phyloP scores from a whole-genome alignment of 495 filamentous ascomycete genomes.

The Daldinia childiae region DNA sequence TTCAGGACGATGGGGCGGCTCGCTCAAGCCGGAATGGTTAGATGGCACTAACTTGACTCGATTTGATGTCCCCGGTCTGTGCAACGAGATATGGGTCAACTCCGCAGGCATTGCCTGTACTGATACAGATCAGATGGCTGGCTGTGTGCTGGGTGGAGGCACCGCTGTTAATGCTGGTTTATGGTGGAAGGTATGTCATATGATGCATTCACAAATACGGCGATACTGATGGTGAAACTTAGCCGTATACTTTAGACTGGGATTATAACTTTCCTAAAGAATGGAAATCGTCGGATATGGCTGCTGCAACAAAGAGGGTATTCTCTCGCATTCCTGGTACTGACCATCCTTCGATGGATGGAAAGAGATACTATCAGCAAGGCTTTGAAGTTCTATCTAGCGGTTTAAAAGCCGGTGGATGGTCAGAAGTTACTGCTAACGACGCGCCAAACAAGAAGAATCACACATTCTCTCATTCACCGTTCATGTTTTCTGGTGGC shows the following conservation, averaged over 20 bases:
- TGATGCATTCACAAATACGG: neutral
- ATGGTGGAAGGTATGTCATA: slow-evolving; percentile 58
- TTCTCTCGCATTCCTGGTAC: slow-evolving; percentile 77
- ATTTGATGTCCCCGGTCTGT: slow-evolving; percentile 83
- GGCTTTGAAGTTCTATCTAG: slow-evolving; percentile 67
- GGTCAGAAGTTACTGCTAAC: slow-evolving; percentile 70
- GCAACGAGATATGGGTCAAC: slow-evolving; percentile 73
- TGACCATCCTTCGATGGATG: slow-evolving; percentile 71
- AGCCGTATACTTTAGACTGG: slow-evolving; percentile 67
- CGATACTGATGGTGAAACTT: slow-evolving; percentile 5
- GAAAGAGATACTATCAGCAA: slow-evolving; percentile 72
- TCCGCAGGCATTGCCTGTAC: slow-evolving; percentile 71
- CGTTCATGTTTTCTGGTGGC: slow-evolving; percentile 73
- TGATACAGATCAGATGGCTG: slow-evolving; percentile 77
- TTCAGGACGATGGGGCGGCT: slow-evolving; percentile 67
- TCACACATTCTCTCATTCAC: slow-evolving; percentile 69
- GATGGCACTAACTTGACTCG: slow-evolving; percentile 72
- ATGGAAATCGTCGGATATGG: slow-evolving; percentile 74
- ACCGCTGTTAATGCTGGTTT: slow-evolving; percentile 77
- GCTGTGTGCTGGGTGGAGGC: slow-evolving; percentile 80
- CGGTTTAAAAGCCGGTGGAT: slow-evolving; percentile 66
- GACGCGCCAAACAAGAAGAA: slow-evolving; percentile 70
- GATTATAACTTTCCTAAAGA: slow-evolving; percentile 76
- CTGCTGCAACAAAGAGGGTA: slow-evolving; percentile 64
- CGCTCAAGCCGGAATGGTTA: slow-evolving; percentile 68